Conservation (phyloP, 2,329 filamentous ascomycete species). For the Clonostachys rosea region DNA sequence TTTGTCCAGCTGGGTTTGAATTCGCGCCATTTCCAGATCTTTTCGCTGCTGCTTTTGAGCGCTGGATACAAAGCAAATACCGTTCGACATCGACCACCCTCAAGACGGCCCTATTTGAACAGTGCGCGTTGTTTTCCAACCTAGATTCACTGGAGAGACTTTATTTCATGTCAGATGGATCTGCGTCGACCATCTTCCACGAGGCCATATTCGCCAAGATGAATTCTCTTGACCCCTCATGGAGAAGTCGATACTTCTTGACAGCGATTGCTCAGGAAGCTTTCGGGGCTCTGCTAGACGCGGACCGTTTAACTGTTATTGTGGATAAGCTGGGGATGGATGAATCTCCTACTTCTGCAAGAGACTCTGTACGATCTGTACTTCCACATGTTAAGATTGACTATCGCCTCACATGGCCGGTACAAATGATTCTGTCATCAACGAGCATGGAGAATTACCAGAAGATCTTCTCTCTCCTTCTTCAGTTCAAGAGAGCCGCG, state of each 20-base stretch:
- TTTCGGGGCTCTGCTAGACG: constrained; percentile 55
- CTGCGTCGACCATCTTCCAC: constrained; percentile 60
- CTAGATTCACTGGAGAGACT: constrained; percentile 66
- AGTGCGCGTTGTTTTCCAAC: constrained; percentile 61
- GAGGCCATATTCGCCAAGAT: constrained; percentile 70
- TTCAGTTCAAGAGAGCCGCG: constrained; percentile 71
- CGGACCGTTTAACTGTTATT: constrained; percentile 57
- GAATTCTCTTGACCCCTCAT: constrained; percentile 53
- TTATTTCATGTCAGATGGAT: constrained; percentile 74
- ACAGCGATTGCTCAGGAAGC: constrained; percentile 74
- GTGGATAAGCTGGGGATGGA: constrained; percentile 34
- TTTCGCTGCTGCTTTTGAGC: constrained; percentile 65
- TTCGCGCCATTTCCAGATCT: constrained; percentile 70
- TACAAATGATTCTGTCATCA: constrained; percentile 68
- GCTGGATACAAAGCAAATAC: constrained; percentile 75
- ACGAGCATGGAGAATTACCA: constrained; percentile 64
- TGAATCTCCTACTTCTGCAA: constrained; percentile 36
- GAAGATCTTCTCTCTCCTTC: constrained; percentile 66
- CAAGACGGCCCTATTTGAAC: constrained; percentile 60
- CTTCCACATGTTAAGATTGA: constrained; percentile 60
- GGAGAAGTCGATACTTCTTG: constrained; percentile 79
- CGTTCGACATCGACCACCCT: constrained; percentile 64
- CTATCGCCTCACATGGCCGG: constrained; percentile 64
- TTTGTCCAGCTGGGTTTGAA: constrained; percentile 41
- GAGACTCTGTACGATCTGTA: constrained; percentile 50